Evolutionary conservation across 805 yeast genomes (phyloP), one percentile per base, ranked within the genome.

Genomic region (Torulaspora delbrueckii): DNA sequence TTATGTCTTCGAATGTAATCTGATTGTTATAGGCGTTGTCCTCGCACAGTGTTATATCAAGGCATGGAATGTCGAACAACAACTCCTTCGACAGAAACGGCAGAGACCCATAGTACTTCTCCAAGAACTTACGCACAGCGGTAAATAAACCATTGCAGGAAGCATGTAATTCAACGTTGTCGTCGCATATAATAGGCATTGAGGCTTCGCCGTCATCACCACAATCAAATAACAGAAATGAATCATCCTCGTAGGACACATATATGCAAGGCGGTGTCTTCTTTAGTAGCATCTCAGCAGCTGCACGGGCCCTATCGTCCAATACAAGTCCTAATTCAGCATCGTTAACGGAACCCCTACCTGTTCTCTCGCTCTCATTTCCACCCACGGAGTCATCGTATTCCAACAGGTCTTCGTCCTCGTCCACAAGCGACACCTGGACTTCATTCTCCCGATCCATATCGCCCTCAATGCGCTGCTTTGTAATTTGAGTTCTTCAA

Each of bases 21-120:
- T 59, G 60, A 33, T 58, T 57, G 43, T 63, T 63, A 44, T 62
- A 65, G 8, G 55, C 44, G 43, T 66, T 66, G 43, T 66, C 70
- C 41, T 66, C 70, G 39, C 57, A 58, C 8, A 65, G 44, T 2
- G 50, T 51, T n/a, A 66, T 34, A 43, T 64, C 67, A 18, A 66
- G 49, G n/a, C 54, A 51, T 8, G 61, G 63, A 9, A 64, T 47
- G 2, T 49, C 54, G 5, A 66, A 30, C 8, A 54, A 7, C 5
- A 66, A 48, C 43, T 66, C 70, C 31, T 59, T 62, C 6, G 58
- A 53, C 8, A 57, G 47, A 37, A 64, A 58, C 7, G 47, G 42
- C 5, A 62, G 31, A 22, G 42, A 50, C 9, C 62, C 62, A 32
- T 54, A 57, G 14, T 40, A 53, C 4, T 36, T 45, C 31, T 60